Evolutionary conservation across 2,329 filamentous ascomycete species (phyloP).

Genomic region (Microsporum ferrugineum): DNA sequence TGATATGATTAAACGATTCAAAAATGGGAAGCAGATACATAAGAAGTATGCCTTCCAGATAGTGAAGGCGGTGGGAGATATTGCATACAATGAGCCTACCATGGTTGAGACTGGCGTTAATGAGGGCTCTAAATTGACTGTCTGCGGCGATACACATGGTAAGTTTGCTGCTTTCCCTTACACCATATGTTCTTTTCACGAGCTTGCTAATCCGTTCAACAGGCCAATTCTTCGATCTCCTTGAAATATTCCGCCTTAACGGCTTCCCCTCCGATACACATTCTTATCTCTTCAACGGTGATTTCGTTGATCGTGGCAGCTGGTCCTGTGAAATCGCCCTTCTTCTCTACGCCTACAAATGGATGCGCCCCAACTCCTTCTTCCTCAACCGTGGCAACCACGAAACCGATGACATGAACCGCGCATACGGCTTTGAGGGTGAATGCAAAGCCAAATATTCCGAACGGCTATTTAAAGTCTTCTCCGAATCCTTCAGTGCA

Average conservation of each 20-base stretch:
- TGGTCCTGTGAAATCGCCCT: constrained; percentile 98
- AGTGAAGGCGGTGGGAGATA: constrained; percentile 73
- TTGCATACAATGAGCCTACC: constrained; percentile 84
- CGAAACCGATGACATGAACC: constrained; percentile 99
- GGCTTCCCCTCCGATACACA: constrained; percentile 76
- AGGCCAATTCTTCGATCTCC: constrained; percentile 95
- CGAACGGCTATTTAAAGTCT: constrained; percentile 89
- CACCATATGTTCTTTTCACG: background rate
- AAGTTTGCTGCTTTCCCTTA: constrained; percentile 19
- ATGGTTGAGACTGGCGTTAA: constrained; percentile 90
- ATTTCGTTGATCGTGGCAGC: constrained; percentile 94
- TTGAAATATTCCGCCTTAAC: constrained; percentile 90
- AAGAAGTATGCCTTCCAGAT: constrained; percentile 98
- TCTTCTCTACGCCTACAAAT: constrained; percentile 91
- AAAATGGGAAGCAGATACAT: constrained; percentile 87
- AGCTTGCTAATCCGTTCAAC: constrained; percentile 7
- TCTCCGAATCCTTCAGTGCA: constrained; percentile 95
- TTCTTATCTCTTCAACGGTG: constrained; percentile 94
- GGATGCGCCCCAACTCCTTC: constrained; percentile 74
- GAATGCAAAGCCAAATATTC: constrained; percentile 98
- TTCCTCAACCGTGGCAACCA: constrained; percentile 98
- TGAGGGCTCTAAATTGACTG: constrained; percentile 67
- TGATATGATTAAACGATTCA: constrained; percentile 94
- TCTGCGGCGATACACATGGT: constrained; percentile 97
- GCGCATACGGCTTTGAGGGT: constrained; percentile 94